Evolutionary conservation across 1,139 yeast species (phyloP).

Genomic region (Geotrichum siamense): DNA sequence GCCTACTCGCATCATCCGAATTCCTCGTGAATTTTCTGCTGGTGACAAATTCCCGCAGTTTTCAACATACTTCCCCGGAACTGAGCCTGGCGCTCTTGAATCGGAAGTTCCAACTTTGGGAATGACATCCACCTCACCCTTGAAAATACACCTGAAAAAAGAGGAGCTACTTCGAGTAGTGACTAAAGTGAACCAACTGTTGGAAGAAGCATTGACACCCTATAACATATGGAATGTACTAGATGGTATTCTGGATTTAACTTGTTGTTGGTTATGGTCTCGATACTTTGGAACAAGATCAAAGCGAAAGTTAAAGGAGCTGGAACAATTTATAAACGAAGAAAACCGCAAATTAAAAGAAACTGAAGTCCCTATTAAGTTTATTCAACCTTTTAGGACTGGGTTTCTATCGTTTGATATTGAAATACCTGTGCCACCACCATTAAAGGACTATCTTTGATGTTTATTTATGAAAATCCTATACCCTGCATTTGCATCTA

Average conservation of each 20-base stretch:
- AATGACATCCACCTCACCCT: constrained; percentile 38
- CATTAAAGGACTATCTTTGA: constrained; percentile 7
- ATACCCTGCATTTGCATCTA: no score
- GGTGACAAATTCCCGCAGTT: constrained; percentile 47
- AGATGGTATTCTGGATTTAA: constrained; percentile 34
- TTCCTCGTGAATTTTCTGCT: constrained; percentile 48
- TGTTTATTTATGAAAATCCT: no score
- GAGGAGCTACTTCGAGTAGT: constrained; percentile 42
- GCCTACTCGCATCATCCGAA: constrained; percentile 46
- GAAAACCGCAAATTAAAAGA: constrained; percentile 37
- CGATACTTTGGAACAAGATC: constrained; percentile 20
- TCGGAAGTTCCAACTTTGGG: constrained; percentile 3
- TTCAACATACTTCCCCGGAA: constrained; percentile 52
- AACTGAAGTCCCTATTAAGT: constrained; percentile 30
- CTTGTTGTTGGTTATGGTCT: constrained; percentile 11
- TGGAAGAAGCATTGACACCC: constrained; percentile 42
- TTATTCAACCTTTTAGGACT: constrained; percentile 49
- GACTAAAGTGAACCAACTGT: constrained; percentile 39
- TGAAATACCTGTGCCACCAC: constrained; percentile 17
- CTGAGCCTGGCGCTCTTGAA: constrained; percentile 54
- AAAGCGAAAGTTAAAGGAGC: constrained; percentile 32
- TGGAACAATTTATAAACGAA: constrained; percentile 44
- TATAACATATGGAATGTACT: constrained; percentile 35
- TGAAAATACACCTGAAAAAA: constrained; percentile 39
- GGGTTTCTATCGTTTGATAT: constrained; percentile 49